Conservation (phyloP, 495 filamentous ascomycete genomes). For the Neurospora tetrasperma region DNA sequence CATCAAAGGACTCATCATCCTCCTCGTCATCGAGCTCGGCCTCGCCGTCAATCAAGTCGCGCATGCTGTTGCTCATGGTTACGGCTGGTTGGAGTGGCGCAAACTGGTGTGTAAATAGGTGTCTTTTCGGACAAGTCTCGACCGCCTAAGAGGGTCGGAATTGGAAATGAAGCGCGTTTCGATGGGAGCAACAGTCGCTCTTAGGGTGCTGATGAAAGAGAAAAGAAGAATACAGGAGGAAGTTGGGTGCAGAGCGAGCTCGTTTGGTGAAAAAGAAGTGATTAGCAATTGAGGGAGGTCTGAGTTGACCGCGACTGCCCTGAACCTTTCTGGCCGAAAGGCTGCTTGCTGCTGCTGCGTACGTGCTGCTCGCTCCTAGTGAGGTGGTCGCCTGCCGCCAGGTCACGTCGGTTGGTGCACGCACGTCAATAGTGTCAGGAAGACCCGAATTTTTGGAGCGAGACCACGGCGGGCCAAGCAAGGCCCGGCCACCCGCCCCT, state of each 20-base stretch:
- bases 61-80: constrained; percentile 55
- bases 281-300: background rate
- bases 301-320: background rate
- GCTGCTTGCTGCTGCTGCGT: background rate
- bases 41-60: constrained; percentile 71
- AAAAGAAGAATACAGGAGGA: background rate
- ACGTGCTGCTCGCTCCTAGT: background rate
- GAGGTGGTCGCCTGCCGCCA: background rate
- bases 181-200: background rate
- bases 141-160: background rate
- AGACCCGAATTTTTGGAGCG: constrained; percentile 14
- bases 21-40: constrained; percentile 86
- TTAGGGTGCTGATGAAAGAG: background rate
- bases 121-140: background rate
- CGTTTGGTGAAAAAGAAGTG: background rate
- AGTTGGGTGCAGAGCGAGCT: background rate
- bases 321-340: background rate
- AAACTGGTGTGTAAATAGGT: background rate
- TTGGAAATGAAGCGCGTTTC: background rate
- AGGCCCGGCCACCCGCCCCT: background rate
- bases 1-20: constrained; percentile 78
- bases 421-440: background rate
- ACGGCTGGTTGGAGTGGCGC: background rate
- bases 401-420: background rate
- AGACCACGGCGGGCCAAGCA: background rate